Conservation (phyloP, 495 filamentous ascomycete genomes). For the Astrocystis sublimbata region DNA sequence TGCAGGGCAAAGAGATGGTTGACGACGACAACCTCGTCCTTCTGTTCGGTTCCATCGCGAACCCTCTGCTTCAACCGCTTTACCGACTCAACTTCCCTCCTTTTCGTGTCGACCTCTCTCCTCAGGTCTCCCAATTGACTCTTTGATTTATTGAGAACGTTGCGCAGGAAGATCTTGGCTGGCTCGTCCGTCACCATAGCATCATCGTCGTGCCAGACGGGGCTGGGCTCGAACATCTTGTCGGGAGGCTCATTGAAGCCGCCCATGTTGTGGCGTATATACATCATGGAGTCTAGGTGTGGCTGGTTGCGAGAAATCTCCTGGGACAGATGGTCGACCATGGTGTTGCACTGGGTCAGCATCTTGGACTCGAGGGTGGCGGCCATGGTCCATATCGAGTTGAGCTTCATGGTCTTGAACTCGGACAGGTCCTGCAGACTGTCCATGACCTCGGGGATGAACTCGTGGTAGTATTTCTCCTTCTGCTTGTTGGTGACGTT, state of each 20-base stretch:
- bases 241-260: slow-evolving; percentile 79
- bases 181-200: slow-evolving; percentile 77
- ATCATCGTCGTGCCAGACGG: slow-evolving; percentile 95
- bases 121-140: slow-evolving; percentile 73
- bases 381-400: slow-evolving; percentile 79
- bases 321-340: slow-evolving; percentile 65
- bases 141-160: slow-evolving; percentile 89
- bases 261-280: slow-evolving; percentile 83
- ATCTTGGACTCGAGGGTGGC: slow-evolving; percentile 74
- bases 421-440: slow-evolving; percentile 90
- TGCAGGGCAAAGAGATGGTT: slow-evolving; percentile 73
- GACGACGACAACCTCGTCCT: slow-evolving; percentile 79
- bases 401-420: slow-evolving; percentile 78
- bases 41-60: slow-evolving; percentile 77
- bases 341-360: slow-evolving; percentile 68
- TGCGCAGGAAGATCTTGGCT: slow-evolving; percentile 87
- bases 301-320: slow-evolving; percentile 91
- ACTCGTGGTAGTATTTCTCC: slow-evolving; percentile 95
- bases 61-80: slow-evolving; percentile 72
- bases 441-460: slow-evolving; percentile 90
- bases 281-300: slow-evolving; percentile 93
- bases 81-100: slow-evolving; percentile 74
- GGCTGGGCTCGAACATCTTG: slow-evolving; percentile 89
- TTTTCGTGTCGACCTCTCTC: slow-evolving; percentile 79
- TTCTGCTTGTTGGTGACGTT: slow-evolving; percentile 96